Base-by-base conservation (phyloP, 2,329 filamentous ascomycete genomes). In the Sporothrix curviconia region DNA sequence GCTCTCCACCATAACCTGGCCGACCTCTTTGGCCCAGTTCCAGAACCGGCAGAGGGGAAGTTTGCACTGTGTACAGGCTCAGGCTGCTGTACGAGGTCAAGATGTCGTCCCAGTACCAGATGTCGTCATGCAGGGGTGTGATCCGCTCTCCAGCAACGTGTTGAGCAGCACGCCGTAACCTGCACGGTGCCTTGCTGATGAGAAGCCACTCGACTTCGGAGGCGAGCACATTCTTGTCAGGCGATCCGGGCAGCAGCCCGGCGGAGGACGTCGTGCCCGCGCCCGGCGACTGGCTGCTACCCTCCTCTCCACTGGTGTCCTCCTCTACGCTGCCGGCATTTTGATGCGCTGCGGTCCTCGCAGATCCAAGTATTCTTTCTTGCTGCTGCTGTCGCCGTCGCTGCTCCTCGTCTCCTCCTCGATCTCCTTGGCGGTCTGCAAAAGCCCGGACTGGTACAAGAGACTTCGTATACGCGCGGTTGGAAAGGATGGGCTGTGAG, bases 81-180 rank as follows among this genome's bases (percentile, higher is more conserved):
- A 89, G 92, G 66, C 87, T 89, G 50, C 83, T 79, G 64, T 90
- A 86, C 0, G 90, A 95, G 9, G 83, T 82, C 30, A 96, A 74
- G 2, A 96, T 81, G 63, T 94, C 88, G 67, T 96, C 90, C 94
- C 94, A 99, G 70, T 97, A 97, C 84, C 87, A 92, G 24, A 96
- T 86, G 64, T 96, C 91, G 63, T 96, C 86, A 65, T 85, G 89
- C 17, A 99, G 72, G 0, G 87, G 86, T 11, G 92, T 84, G 11
- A 91, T 95, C 65, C 94, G 87, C 56, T n/a, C n/a, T 92, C 87
- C 11, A 96, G 73, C 3, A 97, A 78, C 0, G 82, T 84, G 64
- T 85, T 85, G 64, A 96, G 76, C 40, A 95, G 80, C 50, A 89
- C 75, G 4, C 92, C 92, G 66, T 96, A 95, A 87, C 85, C 67